Percentiles rank a stretch among this genome's conserved stretches.
Conservation (phyloP, 2,329 filamentous ascomycete genomes). For the Fonsecaea monophora region DNA sequence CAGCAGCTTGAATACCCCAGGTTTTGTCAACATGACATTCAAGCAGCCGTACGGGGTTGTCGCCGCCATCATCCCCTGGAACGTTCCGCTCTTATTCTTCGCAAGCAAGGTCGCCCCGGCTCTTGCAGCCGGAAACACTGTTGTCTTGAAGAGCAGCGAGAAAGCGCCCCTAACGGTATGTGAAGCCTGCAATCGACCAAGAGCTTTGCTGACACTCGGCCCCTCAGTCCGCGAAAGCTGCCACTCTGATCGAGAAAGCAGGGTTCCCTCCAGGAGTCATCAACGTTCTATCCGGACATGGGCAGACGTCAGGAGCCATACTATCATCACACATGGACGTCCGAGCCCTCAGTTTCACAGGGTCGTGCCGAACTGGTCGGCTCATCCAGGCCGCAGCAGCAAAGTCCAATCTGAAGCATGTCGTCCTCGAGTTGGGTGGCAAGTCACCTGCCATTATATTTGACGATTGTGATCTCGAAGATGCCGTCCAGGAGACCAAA, state of each 20-base stretch:
- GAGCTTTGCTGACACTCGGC: constrained; percentile 58
- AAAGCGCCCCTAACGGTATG: constrained; percentile 46
- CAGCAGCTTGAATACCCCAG: constrained; percentile 35
- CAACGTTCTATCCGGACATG: constrained; percentile 76
- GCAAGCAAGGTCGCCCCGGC: constrained; percentile 50
- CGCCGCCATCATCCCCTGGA: constrained; percentile 67
- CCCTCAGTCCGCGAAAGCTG: constrained; percentile 57
- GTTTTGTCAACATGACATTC: constrained; percentile 36
- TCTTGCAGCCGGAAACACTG: constrained; percentile 46
- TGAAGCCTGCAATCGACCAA: constrained; percentile 45
- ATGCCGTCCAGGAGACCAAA: constrained; percentile 55
- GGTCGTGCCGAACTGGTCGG: constrained; percentile 73
- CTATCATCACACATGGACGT: constrained; percentile 71
- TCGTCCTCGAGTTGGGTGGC: constrained; percentile 67
- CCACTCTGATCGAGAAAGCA: constrained; percentile 70
- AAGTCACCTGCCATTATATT: constrained; percentile 65
- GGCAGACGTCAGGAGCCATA: constrained; percentile 70
- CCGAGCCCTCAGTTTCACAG: constrained; percentile 80
- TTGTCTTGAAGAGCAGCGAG: constrained; percentile 43
- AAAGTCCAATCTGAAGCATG: constrained; percentile 65
- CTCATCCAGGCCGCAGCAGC: constrained; percentile 77
- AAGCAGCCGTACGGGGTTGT: constrained; percentile 36
- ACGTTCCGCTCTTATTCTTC: constrained; percentile 57
- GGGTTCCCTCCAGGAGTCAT: constrained; percentile 79
- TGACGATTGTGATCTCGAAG: constrained; percentile 63